phyloP scores from a whole-genome alignment of 495 filamentous ascomycete species.

The Letharia columbiana region DNA sequence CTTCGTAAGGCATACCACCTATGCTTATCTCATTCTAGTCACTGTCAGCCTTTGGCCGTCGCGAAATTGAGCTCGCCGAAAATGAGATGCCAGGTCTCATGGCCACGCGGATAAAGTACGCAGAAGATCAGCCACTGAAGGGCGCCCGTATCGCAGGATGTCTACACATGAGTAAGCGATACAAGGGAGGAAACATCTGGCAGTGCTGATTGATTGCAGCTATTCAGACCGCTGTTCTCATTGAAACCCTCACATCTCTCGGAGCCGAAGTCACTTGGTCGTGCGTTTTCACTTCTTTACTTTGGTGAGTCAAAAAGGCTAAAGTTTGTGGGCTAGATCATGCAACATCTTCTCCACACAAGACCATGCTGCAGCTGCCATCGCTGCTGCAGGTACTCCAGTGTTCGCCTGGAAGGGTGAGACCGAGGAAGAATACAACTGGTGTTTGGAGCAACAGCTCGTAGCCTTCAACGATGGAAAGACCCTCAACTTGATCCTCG shows the following conservation, averaged over 20 bases:
- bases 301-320: not conserved
- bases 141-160: constrained; percentile 93
- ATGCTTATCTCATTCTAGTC: constrained; percentile 40
- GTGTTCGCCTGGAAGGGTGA: constrained; percentile 99
- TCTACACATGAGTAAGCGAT: constrained; percentile 84
- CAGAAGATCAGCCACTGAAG: constrained; percentile 81
- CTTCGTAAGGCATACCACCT: constrained; percentile 11
- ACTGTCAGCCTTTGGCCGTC: constrained; percentile 95
- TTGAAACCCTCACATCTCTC: constrained; percentile 88
- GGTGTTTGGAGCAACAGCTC: constrained; percentile 99
- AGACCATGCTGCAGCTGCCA: constrained; percentile 95
- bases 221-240: constrained; percentile 98
- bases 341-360: constrained; percentile 99
- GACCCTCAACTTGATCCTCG: constrained; percentile 95
- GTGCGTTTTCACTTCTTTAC: constrained; percentile 29
- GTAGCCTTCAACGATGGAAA: constrained; percentile 91
- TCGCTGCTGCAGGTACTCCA: constrained; percentile 86
- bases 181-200: not conserved
- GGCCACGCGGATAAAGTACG: constrained; percentile 87
- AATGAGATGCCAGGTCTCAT: constrained; percentile 98
- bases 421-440: constrained; percentile 99
- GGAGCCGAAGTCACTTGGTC: constrained; percentile 98
- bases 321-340: constrained; percentile 26
- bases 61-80: constrained; percentile 97
- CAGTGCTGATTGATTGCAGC: constrained; percentile 38